Evolutionary conservation across 2,329 filamentous ascomycete genomes (phyloP), one percentile per base, ranked within the genome.

Genomic region (Botrytis hyacinthi): DNA sequence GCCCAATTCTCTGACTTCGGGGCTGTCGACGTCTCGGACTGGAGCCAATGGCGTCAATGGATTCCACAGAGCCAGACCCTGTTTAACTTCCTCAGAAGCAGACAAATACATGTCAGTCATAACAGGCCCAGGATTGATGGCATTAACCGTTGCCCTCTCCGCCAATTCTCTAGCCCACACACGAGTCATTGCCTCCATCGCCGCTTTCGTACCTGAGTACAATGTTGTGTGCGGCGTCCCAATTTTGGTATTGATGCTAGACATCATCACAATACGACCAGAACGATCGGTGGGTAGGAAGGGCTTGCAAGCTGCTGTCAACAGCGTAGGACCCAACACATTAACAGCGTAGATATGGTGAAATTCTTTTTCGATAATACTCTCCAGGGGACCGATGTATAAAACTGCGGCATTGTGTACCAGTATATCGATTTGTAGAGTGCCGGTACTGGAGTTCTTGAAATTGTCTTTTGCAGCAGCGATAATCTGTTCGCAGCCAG

Each of bases 381-480:
- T 87, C 70, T 88, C 86, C 29, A 92, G 82, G 46, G 85, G 81
- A 78, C 90, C 88, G 83, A 95, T 94, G 60, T 88, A 83, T 51
- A 88, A 84, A 16, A 89, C 83, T 72, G 92, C 93, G 32, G 94
- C 93, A 82, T 95, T 96, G 87, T 97, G 95, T 84, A 97, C 85
- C 73, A 97, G 85, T 73, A 96, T 93, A 83, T 96, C 93, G 78
- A 97, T 86, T 77, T 90, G 88, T 80, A 93, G 87, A 74, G 82
- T 78, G 78, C 88, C 84, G 75, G 87, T 84, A 22, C 70, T 72
- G 70, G 70, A 22, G 29, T 72, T 46, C 1, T 71, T 66, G 63
- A 72, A 71, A 20, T 70, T 37, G 12, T 70, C 12, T 76, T 87
- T 85, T 4, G 88, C 86, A 0, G 86, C 85, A 20, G 85, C 81